These are phyloP conservation scores for Botrytis cinerea DNA, from an alignment of 2,329 filamentous ascomycete species.

Conservation along the genomic window DNA sequence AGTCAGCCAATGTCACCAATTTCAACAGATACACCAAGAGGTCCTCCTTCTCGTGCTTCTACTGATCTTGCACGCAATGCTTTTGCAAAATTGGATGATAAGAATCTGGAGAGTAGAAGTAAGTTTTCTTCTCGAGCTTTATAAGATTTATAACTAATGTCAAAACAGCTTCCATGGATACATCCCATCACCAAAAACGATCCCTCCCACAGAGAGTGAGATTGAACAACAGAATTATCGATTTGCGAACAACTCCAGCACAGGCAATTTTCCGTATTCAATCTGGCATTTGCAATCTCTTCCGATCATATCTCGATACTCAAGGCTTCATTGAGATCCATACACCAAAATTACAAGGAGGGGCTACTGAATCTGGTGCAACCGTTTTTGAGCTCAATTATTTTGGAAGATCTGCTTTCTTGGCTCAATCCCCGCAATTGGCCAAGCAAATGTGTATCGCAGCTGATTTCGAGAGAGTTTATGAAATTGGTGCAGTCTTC, in stretches of 20 bases:
- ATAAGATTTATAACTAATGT: slow-evolving; percentile 13
- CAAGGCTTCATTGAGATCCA: slow-evolving; percentile 90
- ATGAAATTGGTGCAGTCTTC: slow-evolving; percentile 88
- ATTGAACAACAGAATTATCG: slow-evolving; percentile 76
- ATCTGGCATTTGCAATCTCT: slow-evolving; percentile 75
- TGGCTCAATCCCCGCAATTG: slow-evolving; percentile 88
- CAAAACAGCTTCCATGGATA: slow-evolving; percentile 34
- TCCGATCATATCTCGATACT: slow-evolving; percentile 73
- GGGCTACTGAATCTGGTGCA: slow-evolving; percentile 86
- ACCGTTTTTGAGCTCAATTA: slow-evolving; percentile 92
- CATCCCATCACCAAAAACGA: slow-evolving; percentile 30
- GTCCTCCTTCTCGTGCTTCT: slow-evolving; percentile 19
- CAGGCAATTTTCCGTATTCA: slow-evolving; percentile 88
- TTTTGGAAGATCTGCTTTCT: slow-evolving; percentile 81
- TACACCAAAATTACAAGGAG: slow-evolving; percentile 86
- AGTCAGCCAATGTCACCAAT: slow-evolving; percentile 21
- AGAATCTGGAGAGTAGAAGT: slow-evolving; percentile 25
- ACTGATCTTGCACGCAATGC: slow-evolving; percentile 23
- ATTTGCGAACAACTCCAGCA: slow-evolving; percentile 80
- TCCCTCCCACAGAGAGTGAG: slow-evolving; percentile 54
- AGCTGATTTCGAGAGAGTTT: slow-evolving; percentile 85
- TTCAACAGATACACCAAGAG: slow-evolving; percentile 15
- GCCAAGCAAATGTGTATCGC: slow-evolving; percentile 93
- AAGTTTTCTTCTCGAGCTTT: slow-evolving; percentile 20
- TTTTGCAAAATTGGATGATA: slow-evolving; percentile 16